Evolutionary conservation across 2,329 filamentous ascomycete species (phyloP).

Genomic region (Monilinia vaccinii-corymbosi): DNA sequence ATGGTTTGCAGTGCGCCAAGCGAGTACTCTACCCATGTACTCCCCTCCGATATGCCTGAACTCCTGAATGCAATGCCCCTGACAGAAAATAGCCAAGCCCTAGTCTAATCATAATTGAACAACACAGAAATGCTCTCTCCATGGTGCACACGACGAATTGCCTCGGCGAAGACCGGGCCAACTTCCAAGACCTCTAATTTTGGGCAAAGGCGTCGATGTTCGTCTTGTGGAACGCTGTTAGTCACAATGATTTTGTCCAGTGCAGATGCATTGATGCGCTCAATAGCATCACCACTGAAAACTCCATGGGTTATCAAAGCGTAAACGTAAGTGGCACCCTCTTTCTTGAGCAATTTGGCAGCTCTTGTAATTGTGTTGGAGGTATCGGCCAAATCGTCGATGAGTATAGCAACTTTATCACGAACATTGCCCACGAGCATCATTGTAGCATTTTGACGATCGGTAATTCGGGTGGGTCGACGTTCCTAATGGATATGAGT

Average conservation of each 20-base stretch:
- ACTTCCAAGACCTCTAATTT: slow-evolving; percentile 92
- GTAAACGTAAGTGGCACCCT: slow-evolving; percentile 85
- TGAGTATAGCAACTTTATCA: slow-evolving; percentile 74
- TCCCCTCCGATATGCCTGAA: slow-evolving; percentile 2
- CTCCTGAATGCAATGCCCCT: not conserved
- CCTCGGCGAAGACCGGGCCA: slow-evolving; percentile 85
- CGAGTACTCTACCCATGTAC: slow-evolving; percentile 5
- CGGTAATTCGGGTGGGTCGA: slow-evolving; percentile 76
- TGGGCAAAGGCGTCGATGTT: slow-evolving; percentile 67
- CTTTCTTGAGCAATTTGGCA: slow-evolving; percentile 91
- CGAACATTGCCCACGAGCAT: slow-evolving; percentile 86
- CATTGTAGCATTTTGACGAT: slow-evolving; percentile 88
- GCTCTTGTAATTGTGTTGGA: slow-evolving; percentile 95
- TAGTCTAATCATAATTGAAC: slow-evolving; percentile 11
- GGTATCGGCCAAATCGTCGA: slow-evolving; percentile 92
- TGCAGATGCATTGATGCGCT: slow-evolving; percentile 84
- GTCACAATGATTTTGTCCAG: slow-evolving; percentile 93
- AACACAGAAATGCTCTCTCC: slow-evolving; percentile 69
- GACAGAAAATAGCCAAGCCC: slow-evolving; percentile 4
- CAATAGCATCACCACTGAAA: slow-evolving; percentile 88
- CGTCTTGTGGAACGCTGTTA: slow-evolving; percentile 84
- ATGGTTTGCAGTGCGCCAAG: slow-evolving; percentile 6
- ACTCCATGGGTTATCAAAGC: slow-evolving; percentile 92
- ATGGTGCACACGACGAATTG: slow-evolving; percentile 91
- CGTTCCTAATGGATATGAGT: slow-evolving; percentile 56